Conservation (phyloP, 345 rosid species). For the Cochlearia excelsa region DNA sequence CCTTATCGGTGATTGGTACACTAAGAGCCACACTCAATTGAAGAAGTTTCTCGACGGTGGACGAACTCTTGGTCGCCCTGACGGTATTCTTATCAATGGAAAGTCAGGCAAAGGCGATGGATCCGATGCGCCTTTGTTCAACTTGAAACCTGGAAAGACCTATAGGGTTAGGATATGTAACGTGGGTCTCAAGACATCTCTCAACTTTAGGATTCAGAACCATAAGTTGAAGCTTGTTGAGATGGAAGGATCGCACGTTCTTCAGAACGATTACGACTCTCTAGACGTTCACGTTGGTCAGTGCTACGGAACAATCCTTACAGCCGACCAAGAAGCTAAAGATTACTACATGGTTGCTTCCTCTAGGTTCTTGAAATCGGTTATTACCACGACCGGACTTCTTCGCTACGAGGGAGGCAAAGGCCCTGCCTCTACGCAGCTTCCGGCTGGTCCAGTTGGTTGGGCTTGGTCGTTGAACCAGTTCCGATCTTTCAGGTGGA, state of each 20-base stretch:
- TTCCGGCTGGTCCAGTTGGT: constrained; percentile 55
- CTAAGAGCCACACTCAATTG: constrained; percentile 47
- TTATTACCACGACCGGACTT: constrained; percentile 39
- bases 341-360: constrained; percentile 67
- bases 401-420: constrained; percentile 48
- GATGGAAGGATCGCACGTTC: constrained; percentile 66
- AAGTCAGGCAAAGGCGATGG: constrained; percentile 42
- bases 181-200: constrained; percentile 53
- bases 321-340: constrained; percentile 50
- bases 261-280: constrained; percentile 61
- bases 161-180: constrained; percentile 70
- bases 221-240: constrained; percentile 67
- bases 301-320: constrained; percentile 52
- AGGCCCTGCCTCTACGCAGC: constrained; percentile 42
- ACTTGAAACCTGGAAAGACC: constrained; percentile 54
- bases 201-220: constrained; percentile 63
- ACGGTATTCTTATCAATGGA: constrained; percentile 66
- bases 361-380: constrained; percentile 49
- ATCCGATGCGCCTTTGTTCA: constrained; percentile 46
- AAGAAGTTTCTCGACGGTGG: constrained; percentile 49
- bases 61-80: constrained; percentile 51
- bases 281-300: constrained; percentile 69
- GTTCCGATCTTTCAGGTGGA: constrained; percentile 73
- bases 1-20: constrained; percentile 62
- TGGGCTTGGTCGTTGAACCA: constrained; percentile 81